A percentile compares a stretch with the other conserved stretches of the same genome.
Evolutionary conservation across 2,329 filamentous ascomycete genomes (phyloP).

Genomic region (Colletotrichum gloeosporioides): DNA sequence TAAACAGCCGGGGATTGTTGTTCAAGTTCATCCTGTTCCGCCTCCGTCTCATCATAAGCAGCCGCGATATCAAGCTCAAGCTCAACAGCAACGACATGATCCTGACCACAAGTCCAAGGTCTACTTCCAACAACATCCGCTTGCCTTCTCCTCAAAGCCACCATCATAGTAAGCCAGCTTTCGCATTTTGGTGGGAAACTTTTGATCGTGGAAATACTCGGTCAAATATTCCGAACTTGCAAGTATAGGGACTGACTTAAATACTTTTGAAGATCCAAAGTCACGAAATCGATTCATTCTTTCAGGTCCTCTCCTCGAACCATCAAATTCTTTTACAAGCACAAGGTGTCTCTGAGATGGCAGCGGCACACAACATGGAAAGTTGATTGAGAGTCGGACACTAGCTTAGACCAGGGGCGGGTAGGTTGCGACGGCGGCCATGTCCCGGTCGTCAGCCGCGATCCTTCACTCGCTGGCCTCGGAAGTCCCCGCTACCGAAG

Average conservation of each 20-base stretch:
- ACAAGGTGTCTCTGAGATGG: rapidly evolving
- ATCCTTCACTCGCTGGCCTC: background rate
- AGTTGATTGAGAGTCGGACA: background rate
- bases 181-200: rapidly evolving
- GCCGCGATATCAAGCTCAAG: background rate
- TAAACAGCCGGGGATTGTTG: background rate
- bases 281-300: background rate
- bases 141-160: rapidly evolving
- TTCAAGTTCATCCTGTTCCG: background rate
- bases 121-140: background rate
- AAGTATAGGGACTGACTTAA: background rate
- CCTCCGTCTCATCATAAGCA: background rate
- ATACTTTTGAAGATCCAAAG: background rate
- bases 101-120: background rate
- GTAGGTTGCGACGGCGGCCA: background rate
- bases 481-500: background rate
- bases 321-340: rapidly evolving
- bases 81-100: background rate
- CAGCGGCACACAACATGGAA: background rate
- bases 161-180: rapidly evolving
- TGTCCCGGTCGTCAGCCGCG: background rate
- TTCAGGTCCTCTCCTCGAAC: rapidly evolving
- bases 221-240: rapidly evolving
- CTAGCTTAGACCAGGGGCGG: background rate
- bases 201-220: rapidly evolving